Conservation (phyloP, 192 early-diverging fungal genomes). For the Coemansia sp. region DNA sequence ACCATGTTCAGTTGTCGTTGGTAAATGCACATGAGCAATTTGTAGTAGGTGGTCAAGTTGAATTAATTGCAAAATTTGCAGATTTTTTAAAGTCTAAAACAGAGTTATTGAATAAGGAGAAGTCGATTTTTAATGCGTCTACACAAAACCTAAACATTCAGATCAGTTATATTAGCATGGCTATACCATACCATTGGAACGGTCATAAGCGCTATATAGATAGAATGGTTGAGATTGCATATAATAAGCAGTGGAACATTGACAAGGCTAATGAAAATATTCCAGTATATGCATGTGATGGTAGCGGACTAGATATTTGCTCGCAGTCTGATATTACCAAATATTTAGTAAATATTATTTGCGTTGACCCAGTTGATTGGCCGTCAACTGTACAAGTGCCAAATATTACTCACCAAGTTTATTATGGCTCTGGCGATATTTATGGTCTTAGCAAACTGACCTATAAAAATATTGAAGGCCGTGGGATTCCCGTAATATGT, state of each 20-base stretch:
- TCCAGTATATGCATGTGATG: too few relatives aligned
- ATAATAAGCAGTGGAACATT: too few relatives aligned
- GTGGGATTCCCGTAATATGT: slow-evolving; percentile 62
- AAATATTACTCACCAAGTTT: slow-evolving; percentile 78
- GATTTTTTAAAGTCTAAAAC: background rate
- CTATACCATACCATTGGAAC: too few relatives aligned
- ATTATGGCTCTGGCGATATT: slow-evolving; percentile 88
- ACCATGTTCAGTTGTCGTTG: background rate
- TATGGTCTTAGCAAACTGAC: slow-evolving; percentile 63
- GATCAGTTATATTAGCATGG: too few relatives aligned
- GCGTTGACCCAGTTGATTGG: slow-evolving; percentile 42
- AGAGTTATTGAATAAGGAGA: background rate
- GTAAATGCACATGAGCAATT: background rate
- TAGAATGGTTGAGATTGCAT: too few relatives aligned
- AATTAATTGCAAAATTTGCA: background rate
- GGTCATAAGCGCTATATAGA: too few relatives aligned
- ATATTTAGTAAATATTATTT: too few relatives aligned
- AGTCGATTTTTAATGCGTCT: too few relatives aligned
- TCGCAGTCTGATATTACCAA: too few relatives aligned
- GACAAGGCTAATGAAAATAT: too few relatives aligned
- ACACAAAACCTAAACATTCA: too few relatives aligned
- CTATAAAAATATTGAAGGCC: slow-evolving; percentile 73
- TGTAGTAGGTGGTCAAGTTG: background rate
- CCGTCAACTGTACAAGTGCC: slow-evolving; percentile 53
- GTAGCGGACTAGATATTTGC: too few relatives aligned